phyloP scores from a whole-genome alignment of 1,139 yeast genomes.

The Kurtzmaniella quercitrusa region DNA sequence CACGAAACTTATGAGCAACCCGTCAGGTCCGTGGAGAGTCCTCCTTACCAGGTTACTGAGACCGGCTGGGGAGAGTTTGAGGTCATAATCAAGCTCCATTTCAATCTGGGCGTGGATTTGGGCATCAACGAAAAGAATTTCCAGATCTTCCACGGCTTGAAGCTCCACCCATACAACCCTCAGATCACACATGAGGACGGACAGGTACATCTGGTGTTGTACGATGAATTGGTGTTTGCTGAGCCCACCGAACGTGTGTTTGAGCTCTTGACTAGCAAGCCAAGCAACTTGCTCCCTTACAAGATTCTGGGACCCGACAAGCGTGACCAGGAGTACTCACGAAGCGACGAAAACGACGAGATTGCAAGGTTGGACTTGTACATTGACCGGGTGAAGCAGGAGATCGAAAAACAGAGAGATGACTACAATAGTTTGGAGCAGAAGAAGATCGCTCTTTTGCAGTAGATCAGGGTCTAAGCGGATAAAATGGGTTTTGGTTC shows the following conservation, averaged over 20 bases:
- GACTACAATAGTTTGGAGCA: constrained; percentile 52
- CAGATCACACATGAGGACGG: constrained; percentile 39
- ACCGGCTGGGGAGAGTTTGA: constrained; percentile 99
- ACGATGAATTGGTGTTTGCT: constrained; percentile 89
- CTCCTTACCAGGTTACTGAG: constrained; percentile 94
- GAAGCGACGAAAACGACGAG: constrained; percentile 69
- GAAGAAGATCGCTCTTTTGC: constrained; percentile 38
- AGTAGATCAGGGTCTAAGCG: constrained; percentile 13
- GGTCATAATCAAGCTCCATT: constrained; percentile 79
- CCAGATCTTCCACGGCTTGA: constrained; percentile 81
- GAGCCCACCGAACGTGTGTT: constrained; percentile 93
- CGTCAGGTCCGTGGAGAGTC: constrained; percentile 75
- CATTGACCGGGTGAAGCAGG: constrained; percentile 54
- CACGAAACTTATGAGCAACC: constrained; percentile 93
- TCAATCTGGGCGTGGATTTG: constrained; percentile 67
- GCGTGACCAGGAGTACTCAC: constrained; percentile 39
- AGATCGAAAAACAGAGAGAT: constrained; percentile 48
- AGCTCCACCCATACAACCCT: constrained; percentile 82
- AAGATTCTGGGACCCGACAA: constrained; percentile 42
- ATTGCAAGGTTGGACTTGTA: constrained; percentile 69
- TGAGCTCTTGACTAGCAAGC: constrained; percentile 67
- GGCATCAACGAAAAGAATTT: constrained; percentile 77
- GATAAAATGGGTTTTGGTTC: too few relatives aligned
- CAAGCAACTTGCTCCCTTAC: constrained; percentile 71
- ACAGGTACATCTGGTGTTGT: constrained; percentile 62